These are phyloP conservation scores for Coniferiporia sulphurascens DNA, from an alignment of 1,284 basidiomycete species.

Conservation along the genomic window DNA sequence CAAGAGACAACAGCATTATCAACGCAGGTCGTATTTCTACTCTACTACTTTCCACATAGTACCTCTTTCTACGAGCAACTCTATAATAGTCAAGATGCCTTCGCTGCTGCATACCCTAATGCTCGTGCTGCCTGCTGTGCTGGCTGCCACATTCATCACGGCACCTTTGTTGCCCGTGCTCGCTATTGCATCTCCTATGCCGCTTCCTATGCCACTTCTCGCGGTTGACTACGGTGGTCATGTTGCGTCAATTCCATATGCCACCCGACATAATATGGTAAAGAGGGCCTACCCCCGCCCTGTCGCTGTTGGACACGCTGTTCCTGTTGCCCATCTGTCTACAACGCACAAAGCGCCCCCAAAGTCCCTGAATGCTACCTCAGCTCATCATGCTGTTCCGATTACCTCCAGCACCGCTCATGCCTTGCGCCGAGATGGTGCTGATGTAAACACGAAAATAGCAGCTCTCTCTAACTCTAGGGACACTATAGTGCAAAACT, in stretches of 20 bases:
- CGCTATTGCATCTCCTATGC: constrained; percentile 12
- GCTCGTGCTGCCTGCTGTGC: constrained; percentile 6
- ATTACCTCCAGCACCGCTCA: not conserved
- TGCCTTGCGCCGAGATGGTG: constrained; percentile 1
- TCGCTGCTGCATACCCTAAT: not conserved
- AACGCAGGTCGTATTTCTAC: constrained; percentile 15
- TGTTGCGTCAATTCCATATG: constrained; percentile 6
- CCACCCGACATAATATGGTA: constrained; percentile 8
- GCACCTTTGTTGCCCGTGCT: constrained; percentile 1
- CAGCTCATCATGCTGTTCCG: not conserved
- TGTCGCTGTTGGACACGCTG: not conserved
- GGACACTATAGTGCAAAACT: constrained; percentile 15
- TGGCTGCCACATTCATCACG: constrained; percentile 4
- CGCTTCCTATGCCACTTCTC: constrained; percentile 14
- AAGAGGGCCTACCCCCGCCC: constrained; percentile 5
- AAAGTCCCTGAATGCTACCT: not conserved
- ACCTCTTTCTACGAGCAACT: not conserved
- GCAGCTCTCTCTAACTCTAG: not conserved
- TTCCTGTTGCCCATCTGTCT: not conserved
- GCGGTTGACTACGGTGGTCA: constrained; percentile 13
- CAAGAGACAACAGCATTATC: not conserved
- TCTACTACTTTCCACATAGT: constrained; percentile 1
- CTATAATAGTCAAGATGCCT: constrained; percentile 6
- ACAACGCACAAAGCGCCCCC: not conserved
- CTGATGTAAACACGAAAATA: not conserved